phyloP scores from a whole-genome alignment of 345 rosid genomes.

The Raphanus raphanistrum region DNA sequence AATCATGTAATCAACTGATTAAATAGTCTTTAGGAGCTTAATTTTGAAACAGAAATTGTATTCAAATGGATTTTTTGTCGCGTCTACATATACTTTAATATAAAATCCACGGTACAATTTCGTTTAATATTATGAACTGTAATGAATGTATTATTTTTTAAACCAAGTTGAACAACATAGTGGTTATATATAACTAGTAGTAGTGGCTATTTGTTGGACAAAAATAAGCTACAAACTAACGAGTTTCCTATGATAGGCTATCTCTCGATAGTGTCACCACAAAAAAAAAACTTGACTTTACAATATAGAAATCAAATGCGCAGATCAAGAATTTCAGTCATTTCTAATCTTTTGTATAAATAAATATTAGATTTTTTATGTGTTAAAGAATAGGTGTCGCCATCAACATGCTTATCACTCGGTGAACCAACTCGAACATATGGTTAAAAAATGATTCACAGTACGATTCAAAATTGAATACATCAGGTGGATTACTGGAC shows the following conservation, averaged over 20 bases:
- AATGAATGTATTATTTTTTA: neutral
- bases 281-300: neutral
- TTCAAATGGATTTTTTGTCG: neutral
- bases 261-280: neutral
- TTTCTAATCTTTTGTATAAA: neutral
- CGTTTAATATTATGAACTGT: neutral
- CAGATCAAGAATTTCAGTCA: neutral
- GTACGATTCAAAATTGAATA: neutral
- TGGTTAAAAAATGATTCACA: neutral
- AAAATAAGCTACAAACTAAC: neutral
- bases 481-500: neutral
- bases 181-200: neutral
- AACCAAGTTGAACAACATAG: slow-evolving; percentile 1
- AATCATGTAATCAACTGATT: slow-evolving; percentile 11
- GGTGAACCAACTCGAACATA: neutral
- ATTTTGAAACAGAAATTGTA: neutral
- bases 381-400: neutral
- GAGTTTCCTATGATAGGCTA: neutral
- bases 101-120: slow-evolving; percentile 1
- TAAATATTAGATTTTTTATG: neutral
- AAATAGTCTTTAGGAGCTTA: neutral
- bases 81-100: slow-evolving; percentile 11
- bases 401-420: neutral
- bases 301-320: neutral
- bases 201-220: neutral